These are phyloP conservation scores for Candolleomyces aberdarensis DNA, from an alignment of 768 basidiomycete species.

Conservation along the genomic window DNA sequence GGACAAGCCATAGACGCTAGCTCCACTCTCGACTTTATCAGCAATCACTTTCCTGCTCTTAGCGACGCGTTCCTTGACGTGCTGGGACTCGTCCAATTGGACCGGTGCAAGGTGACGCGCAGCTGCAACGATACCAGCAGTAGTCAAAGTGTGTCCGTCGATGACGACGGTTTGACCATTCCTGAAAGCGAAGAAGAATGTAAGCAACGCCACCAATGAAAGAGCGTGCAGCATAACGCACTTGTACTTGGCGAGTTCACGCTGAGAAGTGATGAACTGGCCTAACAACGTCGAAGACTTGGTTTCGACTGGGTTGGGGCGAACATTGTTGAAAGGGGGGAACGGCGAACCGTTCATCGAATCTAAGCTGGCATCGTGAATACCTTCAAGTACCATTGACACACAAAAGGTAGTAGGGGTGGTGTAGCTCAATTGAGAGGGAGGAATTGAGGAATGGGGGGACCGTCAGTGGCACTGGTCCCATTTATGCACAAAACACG, in stretches of 20 bases:
- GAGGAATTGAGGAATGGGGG: background rate
- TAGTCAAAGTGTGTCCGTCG: slow-evolving; percentile 61
- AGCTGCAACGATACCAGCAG: slow-evolving; percentile 64
- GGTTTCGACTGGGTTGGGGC: slow-evolving; percentile 4
- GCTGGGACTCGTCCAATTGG: slow-evolving; percentile 35
- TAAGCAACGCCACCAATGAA: slow-evolving; percentile 35
- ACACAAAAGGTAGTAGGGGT: slow-evolving; percentile 7
- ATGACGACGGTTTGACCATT: slow-evolving; percentile 53
- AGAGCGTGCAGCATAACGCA: slow-evolving; percentile 21
- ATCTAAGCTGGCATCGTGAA: slow-evolving; percentile 17
- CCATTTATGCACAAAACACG: slow-evolving; percentile 19
- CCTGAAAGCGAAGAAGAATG: slow-evolving; percentile 38
- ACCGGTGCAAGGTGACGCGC: slow-evolving; percentile 55
- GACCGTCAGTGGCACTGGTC: background rate
- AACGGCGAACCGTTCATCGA: slow-evolving; percentile 11
- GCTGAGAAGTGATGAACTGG: slow-evolving; percentile 44
- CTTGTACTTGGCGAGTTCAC: slow-evolving; percentile 57
- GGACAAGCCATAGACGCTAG: slow-evolving; percentile 79
- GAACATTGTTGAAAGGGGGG: slow-evolving; percentile 15
- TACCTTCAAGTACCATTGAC: slow-evolving; percentile 25
- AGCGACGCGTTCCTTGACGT: slow-evolving; percentile 49
- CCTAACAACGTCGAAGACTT: slow-evolving; percentile 16
- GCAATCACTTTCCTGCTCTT: slow-evolving; percentile 66
- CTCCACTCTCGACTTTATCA: slow-evolving; percentile 61
- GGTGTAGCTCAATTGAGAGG: slow-evolving; percentile 4